Conservation (phyloP, 1,139 yeast species). For the Scheffersomyces illinoinensis region DNA sequence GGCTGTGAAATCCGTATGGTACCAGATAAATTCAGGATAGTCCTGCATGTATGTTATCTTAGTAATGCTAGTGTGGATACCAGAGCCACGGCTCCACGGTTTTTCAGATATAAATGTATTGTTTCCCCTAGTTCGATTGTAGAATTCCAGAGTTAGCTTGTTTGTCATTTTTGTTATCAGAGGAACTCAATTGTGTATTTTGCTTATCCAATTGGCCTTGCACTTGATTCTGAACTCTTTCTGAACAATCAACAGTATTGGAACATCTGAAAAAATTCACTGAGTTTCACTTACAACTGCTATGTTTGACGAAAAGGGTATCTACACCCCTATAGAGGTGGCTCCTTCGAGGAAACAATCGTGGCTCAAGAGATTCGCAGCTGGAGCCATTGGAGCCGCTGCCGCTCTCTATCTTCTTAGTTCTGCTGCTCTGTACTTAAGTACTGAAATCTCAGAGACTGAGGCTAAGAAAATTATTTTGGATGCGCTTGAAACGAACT, state of each 20-base stretch:
- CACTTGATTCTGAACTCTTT: not conserved
- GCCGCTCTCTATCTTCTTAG: not conserved
- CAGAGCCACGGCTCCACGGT: not conserved
- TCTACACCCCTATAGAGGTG: not conserved
- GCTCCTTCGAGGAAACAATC: not conserved
- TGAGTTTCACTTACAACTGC: not conserved
- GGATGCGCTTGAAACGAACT: constrained; percentile 23
- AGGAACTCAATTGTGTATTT: not conserved
- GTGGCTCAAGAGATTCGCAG: not conserved
- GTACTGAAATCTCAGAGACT: not conserved
- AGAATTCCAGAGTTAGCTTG: not conserved
- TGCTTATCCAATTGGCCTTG: not conserved
- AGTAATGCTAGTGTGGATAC: not conserved
- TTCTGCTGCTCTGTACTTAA: not conserved
- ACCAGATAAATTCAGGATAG: not conserved
- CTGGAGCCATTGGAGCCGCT: not conserved
- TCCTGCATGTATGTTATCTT: not conserved
- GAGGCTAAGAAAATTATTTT: constrained; percentile 11
- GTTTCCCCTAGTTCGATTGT: not conserved
- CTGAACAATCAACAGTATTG: not conserved
- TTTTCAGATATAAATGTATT: not conserved
- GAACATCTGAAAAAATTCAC: not conserved
- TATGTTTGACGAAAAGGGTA: not conserved
- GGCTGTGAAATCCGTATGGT: too few relatives aligned
- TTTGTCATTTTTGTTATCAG: not conserved